Percentiles rank a stretch among this genome's conserved stretches.
These are phyloP conservation scores for Neoarthrinium moseri DNA, from an alignment of 2,329 filamentous ascomycete species.

Conservation along the genomic window DNA sequence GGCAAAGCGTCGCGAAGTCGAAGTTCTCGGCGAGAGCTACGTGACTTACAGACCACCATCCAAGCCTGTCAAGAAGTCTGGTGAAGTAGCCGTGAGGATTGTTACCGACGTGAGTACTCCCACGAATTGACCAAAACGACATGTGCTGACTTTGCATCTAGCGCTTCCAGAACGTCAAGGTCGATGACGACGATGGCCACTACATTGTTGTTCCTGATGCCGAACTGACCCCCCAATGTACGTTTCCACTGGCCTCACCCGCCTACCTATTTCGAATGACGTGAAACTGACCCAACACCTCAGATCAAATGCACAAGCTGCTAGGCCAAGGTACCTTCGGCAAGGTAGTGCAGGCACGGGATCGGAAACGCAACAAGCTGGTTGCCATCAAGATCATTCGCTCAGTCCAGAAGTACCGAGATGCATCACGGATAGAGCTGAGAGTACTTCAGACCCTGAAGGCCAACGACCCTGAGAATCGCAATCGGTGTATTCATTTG, in stretches of 20 bases:
- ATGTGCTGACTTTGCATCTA: conserved; percentile 13
- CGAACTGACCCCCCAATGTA: conserved; percentile 86
- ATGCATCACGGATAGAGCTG: conserved; percentile 92
- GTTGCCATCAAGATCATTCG: conserved; percentile 98
- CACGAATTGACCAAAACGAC: background rate
- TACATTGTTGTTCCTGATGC: conserved; percentile 91
- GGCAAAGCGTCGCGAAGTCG: conserved; percentile 73
- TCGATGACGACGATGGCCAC: conserved; percentile 95
- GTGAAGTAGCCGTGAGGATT: conserved; percentile 67
- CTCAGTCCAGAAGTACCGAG: conserved; percentile 96
- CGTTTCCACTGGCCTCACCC: conserved; percentile 33
- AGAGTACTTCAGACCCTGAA: conserved; percentile 89
- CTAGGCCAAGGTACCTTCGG: conserved; percentile 97
- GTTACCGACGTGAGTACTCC: conserved; percentile 58
- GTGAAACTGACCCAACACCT: conserved; percentile 14
- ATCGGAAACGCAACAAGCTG: conserved; percentile 70
- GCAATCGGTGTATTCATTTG: conserved; percentile 95
- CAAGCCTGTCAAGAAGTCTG: conserved; percentile 85
- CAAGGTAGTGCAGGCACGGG: conserved; percentile 92
- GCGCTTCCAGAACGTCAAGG: conserved; percentile 61
- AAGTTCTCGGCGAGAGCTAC: conserved; percentile 68
- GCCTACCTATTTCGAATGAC: background rate
- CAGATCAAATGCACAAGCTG: conserved; percentile 85
- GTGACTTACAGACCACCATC: conserved; percentile 82
- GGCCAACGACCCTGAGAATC: conserved; percentile 86